phyloP scores from a whole-genome alignment of 805 yeast species.

The Candida hungchunana region DNA sequence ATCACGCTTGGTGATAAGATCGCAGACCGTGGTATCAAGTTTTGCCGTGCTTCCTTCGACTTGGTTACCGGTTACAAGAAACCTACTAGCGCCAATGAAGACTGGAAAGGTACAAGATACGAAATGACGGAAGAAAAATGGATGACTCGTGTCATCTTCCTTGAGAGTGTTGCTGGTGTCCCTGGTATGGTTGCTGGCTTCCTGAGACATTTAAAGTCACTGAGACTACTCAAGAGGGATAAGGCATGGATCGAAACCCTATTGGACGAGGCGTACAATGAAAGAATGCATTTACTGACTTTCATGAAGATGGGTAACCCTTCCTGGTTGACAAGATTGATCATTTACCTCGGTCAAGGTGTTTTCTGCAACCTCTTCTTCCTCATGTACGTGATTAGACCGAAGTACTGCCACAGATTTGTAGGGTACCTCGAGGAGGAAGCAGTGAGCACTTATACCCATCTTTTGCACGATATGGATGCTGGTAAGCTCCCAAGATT shows the following conservation, averaged over 20 bases:
- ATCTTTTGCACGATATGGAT: slow-evolving; percentile 52
- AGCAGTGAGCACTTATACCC: slow-evolving; percentile 65
- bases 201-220: slow-evolving; percentile 60
- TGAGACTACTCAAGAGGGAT: slow-evolving; percentile 59
- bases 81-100: slow-evolving; percentile 37
- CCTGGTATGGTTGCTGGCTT: slow-evolving; percentile 78
- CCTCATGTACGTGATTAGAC: slow-evolving; percentile 51
- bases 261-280: slow-evolving; percentile 73
- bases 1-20: slow-evolving; percentile 43
- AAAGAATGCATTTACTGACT: slow-evolving; percentile 70
- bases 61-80: slow-evolving; percentile 61
- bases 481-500: slow-evolving; percentile 47
- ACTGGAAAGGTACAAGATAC: slow-evolving; percentile 34
- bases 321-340: slow-evolving; percentile 46
- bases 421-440: slow-evolving; percentile 79
- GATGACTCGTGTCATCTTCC: slow-evolving; percentile 57
- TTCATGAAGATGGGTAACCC: slow-evolving; percentile 65
- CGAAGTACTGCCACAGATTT: slow-evolving; percentile 66
- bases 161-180: slow-evolving; percentile 75
- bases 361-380: slow-evolving; percentile 66
- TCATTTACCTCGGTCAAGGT: slow-evolving; percentile 64
- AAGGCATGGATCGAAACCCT: slow-evolving; percentile 74
- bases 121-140: slow-evolving; percentile 60
- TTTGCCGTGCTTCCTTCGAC: slow-evolving; percentile 52
- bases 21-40: slow-evolving; percentile 44